phyloP scores from a whole-genome alignment of 371 early-diverging fungal species.

The Syncephalastrum monosporum region DNA sequence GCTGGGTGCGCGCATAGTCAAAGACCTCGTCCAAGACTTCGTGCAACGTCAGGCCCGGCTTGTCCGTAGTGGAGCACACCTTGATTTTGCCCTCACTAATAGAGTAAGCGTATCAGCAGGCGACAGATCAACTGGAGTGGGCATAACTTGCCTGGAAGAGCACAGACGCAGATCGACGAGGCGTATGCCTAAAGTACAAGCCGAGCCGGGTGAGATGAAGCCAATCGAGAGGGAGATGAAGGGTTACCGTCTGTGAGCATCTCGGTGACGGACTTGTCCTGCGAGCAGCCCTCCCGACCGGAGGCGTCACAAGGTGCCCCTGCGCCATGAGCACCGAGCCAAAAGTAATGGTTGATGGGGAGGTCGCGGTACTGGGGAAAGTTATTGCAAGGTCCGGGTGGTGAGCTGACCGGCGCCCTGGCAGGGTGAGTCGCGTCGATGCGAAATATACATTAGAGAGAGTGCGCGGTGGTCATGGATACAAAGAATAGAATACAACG shows the following conservation, averaged over 20 bases:
- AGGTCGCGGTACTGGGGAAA: slow-evolving; percentile 30
- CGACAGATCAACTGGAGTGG: too few species aligned
- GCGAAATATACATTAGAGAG: too few species aligned
- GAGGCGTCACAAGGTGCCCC: slow-evolving; percentile 6
- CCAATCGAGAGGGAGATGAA: background rate
- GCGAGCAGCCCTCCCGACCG: slow-evolving; percentile 7
- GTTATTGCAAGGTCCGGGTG: slow-evolving; percentile 33
- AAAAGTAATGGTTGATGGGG: slow-evolving; percentile 36
- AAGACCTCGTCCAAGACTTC: slow-evolving; percentile 25
- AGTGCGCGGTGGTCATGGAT: too few species aligned
- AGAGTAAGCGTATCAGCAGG: background rate
- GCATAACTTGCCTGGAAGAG: slow-evolving; percentile 4
- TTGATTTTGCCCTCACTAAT: background rate
- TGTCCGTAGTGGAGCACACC: slow-evolving; percentile 8
- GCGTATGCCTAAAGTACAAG: slow-evolving; percentile 14
- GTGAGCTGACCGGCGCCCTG: slow-evolving; percentile 10
- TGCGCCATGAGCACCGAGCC: slow-evolving; percentile 30
- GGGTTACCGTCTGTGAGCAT: slow-evolving; percentile 30
- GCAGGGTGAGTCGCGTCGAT: too few species aligned
- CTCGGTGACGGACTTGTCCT: slow-evolving; percentile 16
- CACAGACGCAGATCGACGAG: slow-evolving; percentile 17
- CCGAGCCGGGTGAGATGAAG: background rate
- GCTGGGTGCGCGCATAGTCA: slow-evolving; percentile 18
- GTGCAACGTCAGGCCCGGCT: slow-evolving; percentile 6
- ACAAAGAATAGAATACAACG: too few species aligned